Evolutionary conservation across 257 asterid species (phyloP), one percentile per base, ranked within the genome.

Genomic region (Euphrasia confusa): DNA sequence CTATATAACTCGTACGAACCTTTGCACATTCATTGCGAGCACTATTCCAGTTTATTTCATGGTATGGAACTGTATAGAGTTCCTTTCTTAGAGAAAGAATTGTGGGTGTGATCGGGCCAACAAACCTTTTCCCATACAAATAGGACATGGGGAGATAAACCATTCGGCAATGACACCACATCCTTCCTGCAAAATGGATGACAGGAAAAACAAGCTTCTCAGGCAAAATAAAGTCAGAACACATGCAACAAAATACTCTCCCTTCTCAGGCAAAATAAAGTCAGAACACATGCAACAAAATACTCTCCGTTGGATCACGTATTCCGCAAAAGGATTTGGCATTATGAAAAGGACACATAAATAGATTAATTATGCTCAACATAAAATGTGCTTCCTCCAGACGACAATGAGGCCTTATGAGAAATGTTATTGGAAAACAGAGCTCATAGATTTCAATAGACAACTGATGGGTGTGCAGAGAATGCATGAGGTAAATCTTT

Each of bases 131-230:
- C 61, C 98, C 98, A 71, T 83, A 91, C 77, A 91, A 71, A 77
- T 91, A 91, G 61, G 90, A 91, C 97, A 92, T 92, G 52, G 98
- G 97, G 35, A 92, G 95, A 79, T 92, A 92, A 77, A 92, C 98
- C 98, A 92, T 92, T 68, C 98, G 79, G 67, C 98, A 88, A 79
- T 92, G 98, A 78, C 98, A 92, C 98, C 98, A 92, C 98, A 92
- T 92, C 70, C 97, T 92, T 74, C 98, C 98, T 92, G 93, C 76
- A 77, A 70, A 53, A 66, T 13, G 53, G 56, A 73, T 58, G 40
- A 60, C 69, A 66, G 55, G 49, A 52, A 27, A 18, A 21, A 53
- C 42, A 32, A 54, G 56, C 72, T 58, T 42, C 64, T 67, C 56
- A 65, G 65, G 49, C 66, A 52, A 61, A 47, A 54, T 60, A 40